Base-by-base conservation (phyloP, 2,329 filamentous ascomycete genomes). In the Verticillium klebahnii region DNA sequence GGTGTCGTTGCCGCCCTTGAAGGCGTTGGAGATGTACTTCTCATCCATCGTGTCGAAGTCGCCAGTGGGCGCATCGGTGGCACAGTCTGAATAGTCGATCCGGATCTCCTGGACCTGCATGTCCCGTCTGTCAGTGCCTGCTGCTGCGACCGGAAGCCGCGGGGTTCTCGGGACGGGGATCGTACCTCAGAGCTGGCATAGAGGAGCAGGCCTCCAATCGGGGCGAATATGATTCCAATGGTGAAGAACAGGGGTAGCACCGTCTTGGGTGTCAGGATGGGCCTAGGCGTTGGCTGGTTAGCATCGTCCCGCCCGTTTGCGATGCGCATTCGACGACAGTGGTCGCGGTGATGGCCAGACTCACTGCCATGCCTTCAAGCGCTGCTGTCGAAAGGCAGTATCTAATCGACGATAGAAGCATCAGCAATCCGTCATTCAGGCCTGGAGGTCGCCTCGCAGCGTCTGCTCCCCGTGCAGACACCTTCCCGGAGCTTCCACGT, bases 331-430 rank as follows among this genome's bases (percentile, higher is more conserved):
- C 55, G 12, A 17, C 32, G 23, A 29, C 29, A 29, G 4, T 31
- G 31, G 8, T 40, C 56, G 25, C 29, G 54, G 62, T 9, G 11
- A 60, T 75, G 82, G 71, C 82, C 68, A 56, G 52, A 85, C 92
- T 78, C 82, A 96, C 90, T 99, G 95, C 95, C 95, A 99, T 80
- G 95, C 95, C 80, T 98, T 97, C 76, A 99, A 80, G 73, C 95
- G 89, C 78, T 99, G 95, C 75, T 99, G 95, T 70, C 95, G 87
- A 75, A 98, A 99, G 12, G 95, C 95, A 63, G 94, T 98, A 80
- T 98, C 92, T 96, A 72, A 61, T 59, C 19, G 57, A 36, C 23
- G 19, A 32, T 12, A 23, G 14, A 61, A 56, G 29, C 29, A 34
- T 65, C 39, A 66, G 66, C 52, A 59, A 55, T 23, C 45, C 9